Percentiles rank a stretch among this genome's conserved stretches.
Evolutionary conservation across 1,284 basidiomycete species (phyloP).

Genomic region (Malassezia furfur): DNA sequence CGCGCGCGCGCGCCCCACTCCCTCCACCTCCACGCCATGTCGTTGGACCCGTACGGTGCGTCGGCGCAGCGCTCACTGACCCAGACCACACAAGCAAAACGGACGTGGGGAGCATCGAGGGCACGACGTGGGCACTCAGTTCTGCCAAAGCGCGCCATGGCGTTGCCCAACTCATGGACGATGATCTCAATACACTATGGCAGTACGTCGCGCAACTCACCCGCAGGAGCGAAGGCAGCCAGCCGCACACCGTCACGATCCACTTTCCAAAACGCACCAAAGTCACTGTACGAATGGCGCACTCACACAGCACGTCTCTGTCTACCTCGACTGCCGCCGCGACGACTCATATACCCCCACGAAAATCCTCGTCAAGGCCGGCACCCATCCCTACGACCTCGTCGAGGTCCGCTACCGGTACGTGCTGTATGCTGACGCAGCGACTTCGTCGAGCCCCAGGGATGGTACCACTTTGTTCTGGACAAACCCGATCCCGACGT

Average conservation of each 20-base stretch:
- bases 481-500: conserved; percentile 49
- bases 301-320: conserved; percentile 67
- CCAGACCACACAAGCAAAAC: conserved; percentile 33
- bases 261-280: conserved; percentile 84
- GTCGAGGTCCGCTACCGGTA: conserved; percentile 58
- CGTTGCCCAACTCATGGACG: conserved; percentile 77
- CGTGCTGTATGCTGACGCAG: conserved; percentile 53
- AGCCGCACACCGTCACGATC: conserved; percentile 89
- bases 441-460: conserved; percentile 77
- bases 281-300: conserved; percentile 59
- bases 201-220: conserved; percentile 61
- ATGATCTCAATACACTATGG: conserved; percentile 88
- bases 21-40: conserved; percentile 8
- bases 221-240: conserved; percentile 83
- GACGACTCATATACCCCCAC: conserved; percentile 98
- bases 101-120: conserved; percentile 36
- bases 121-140: conserved; percentile 88
- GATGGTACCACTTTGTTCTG: conserved; percentile 86
- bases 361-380: conserved; percentile 76
- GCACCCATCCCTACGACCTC: conserved; percentile 80
- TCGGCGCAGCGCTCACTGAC: background rate
- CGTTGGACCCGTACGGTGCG: conserved; percentile 14
- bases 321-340: conserved; percentile 72
- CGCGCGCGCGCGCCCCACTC: background rate
- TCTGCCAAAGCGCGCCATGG: conserved; percentile 95